These are phyloP conservation scores for Rhexocercosporidium sp. DNA, from an alignment of 2,329 filamentous ascomycete genomes.

Conservation along the genomic window DNA sequence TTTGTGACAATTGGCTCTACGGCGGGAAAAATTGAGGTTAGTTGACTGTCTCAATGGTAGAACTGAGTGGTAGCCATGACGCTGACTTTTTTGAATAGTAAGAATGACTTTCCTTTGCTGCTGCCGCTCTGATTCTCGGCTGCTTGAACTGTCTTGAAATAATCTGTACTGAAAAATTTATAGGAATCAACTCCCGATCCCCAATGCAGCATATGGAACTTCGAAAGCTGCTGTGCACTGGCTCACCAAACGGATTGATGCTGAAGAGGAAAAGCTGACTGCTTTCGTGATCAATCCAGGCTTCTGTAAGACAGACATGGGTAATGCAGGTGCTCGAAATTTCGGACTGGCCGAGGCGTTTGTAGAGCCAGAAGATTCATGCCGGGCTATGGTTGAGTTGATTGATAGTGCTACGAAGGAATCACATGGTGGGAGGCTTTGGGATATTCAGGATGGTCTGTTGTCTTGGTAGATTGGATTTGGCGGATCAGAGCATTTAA, in stretches of 20 bases:
- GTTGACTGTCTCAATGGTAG: not conserved
- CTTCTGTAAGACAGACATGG: constrained; percentile 41
- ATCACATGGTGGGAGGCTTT: not conserved
- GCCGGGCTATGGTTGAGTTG: constrained; percentile 16
- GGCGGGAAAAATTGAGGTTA: constrained; percentile 5
- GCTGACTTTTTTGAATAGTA: not conserved
- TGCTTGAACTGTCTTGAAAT: not conserved
- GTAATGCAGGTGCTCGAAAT: constrained; percentile 31
- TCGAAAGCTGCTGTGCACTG: constrained; percentile 47
- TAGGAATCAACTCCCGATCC: not conserved
- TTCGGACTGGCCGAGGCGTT: constrained; percentile 30
- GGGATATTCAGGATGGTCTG: not conserved
- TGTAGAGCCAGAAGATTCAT: constrained; percentile 12
- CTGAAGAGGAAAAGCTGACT: constrained; percentile 44
- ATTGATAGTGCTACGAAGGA: constrained; percentile 1
- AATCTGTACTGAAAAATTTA: constrained; percentile 1
- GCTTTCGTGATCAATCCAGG: constrained; percentile 36
- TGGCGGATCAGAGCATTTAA: too few species aligned
- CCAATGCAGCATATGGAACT: constrained; percentile 45
- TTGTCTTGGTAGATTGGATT: not conserved
- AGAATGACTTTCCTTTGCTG: not conserved
- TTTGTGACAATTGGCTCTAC: constrained; percentile 45
- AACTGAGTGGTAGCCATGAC: not conserved
- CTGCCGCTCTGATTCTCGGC: too few species aligned
- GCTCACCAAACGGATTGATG: constrained; percentile 43